Evolutionary conservation across 371 early-diverging fungal species (phyloP), one percentile per base, ranked within the genome.

Genomic region (Mortierella sp.): DNA sequence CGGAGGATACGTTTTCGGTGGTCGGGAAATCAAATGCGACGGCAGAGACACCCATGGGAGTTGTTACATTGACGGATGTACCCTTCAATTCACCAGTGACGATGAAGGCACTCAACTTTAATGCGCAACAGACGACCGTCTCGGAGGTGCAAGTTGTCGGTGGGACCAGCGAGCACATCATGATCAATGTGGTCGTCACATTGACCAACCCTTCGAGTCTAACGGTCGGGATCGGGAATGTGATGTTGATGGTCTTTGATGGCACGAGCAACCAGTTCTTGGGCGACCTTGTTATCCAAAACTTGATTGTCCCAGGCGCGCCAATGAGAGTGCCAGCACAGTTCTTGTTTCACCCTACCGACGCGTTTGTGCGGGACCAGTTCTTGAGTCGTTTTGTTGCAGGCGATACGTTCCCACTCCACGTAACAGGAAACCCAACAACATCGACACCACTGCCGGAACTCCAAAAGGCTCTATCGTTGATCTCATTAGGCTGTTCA

Each of bases 171-270:
- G 45, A 88, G 16, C 88, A 84, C 38, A 71, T 89, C 55, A 70
- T 75, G 34, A 88, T 90, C 68, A 68, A 88, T 28, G 70, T 84
- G 8, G 76, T 70, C 38, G 76, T 88, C 42, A 72, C 80, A 26
- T 58, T 91, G 50, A 83, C 74, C 78, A 91, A 90, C 76, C 92
- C 92, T 1, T 91, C 92, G 11, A 80, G 80, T 45, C 83, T 90
- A 50, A 89, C 90, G 0, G 88, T 92, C 54, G 80, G 65, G 26
- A 57, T 91, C 38, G 91, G 91, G 45, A 88, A 89, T 78, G 81
- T 90, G 54, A 82, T 71, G 52, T 87, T 90, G 79, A 81, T 89
- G 68, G 85, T 79, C 58, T 89, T 90, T 76, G 80, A 87, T 45
- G 78, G 85, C 42, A 52, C 76, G 45, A 83, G 84, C 76, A 80